phyloP scores from a whole-genome alignment of 164 flowering plant species.

The Kalanchoe fedtschenkoi region DNA sequence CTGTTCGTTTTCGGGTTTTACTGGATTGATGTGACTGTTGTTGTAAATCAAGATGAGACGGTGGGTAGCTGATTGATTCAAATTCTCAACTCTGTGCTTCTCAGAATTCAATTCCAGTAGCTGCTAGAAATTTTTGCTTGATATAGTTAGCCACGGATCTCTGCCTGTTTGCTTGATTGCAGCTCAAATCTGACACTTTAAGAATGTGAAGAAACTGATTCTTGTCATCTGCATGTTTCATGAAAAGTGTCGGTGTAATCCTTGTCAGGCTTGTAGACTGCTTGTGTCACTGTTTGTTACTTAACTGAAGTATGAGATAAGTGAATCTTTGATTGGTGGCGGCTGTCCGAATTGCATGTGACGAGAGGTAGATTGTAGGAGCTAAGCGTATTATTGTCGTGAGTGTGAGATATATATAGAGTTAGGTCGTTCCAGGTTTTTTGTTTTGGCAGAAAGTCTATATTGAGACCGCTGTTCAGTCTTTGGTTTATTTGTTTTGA shows the following conservation, averaged over 20 bases:
- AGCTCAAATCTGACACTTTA: neutral
- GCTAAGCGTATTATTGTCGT: no score
- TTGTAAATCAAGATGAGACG: slow-evolving; percentile 14
- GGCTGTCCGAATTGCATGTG: neutral
- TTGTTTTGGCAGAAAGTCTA: neutral
- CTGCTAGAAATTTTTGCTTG: neutral
- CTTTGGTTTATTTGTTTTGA: neutral
- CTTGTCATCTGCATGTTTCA: neutral
- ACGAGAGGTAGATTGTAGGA: neutral
- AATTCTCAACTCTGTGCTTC: neutral
- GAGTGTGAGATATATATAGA: no score
- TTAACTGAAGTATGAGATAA: neutral
- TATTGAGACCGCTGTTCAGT: neutral
- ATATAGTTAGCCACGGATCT: no score
- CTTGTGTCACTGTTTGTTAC: neutral
- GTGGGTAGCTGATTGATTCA: neutral
- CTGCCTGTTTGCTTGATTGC: neutral
- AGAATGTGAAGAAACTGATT: neutral
- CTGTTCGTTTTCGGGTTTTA: slow-evolving; percentile 54
- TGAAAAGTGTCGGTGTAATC: neutral
- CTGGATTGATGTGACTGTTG: slow-evolving; percentile 22
- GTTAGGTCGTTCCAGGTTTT: neutral
- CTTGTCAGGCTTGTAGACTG: neutral
- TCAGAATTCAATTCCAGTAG: neutral
- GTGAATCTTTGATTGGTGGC: neutral